phyloP scores from a whole-genome alignment of 129 eudicot genomes.

The Dittrichia graveolens region DNA sequence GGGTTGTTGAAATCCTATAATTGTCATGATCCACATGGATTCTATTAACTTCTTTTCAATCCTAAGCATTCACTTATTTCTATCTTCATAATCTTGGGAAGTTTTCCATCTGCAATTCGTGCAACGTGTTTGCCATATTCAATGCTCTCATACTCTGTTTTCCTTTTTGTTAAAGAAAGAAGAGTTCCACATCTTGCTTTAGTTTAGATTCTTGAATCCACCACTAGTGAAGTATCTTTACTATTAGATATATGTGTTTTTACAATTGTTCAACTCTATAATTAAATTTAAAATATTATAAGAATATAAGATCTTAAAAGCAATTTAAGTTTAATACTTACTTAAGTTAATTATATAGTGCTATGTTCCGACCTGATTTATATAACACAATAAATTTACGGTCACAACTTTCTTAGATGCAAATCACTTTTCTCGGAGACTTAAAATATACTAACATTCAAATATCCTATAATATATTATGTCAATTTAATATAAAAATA shows the following conservation, averaged over 20 bases:
- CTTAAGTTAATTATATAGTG: too few species aligned
- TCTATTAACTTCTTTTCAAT: neutral
- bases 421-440: too few species aligned
- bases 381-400: too few species aligned
- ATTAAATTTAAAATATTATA: too few species aligned
- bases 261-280: neutral
- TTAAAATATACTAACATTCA: too few species aligned
- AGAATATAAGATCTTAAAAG: too few species aligned
- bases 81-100: neutral
- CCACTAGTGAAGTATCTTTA: neutral
- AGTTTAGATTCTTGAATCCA: neutral
- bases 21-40: neutral
- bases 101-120: neutral
- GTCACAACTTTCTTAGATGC: too few species aligned
- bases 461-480: too few species aligned
- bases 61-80: neutral
- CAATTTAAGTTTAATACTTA: too few species aligned
- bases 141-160: neutral
- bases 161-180: slow-evolving; percentile 1
- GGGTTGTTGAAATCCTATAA: neutral
- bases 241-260: neutral
- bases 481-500: too few species aligned
- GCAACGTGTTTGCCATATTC: neutral
- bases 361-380: too few species aligned
- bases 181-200: too few species aligned